These are phyloP conservation scores for Suhomyces atakaporum DNA, from an alignment of 1,139 yeast genomes.

Conservation along the genomic window DNA sequence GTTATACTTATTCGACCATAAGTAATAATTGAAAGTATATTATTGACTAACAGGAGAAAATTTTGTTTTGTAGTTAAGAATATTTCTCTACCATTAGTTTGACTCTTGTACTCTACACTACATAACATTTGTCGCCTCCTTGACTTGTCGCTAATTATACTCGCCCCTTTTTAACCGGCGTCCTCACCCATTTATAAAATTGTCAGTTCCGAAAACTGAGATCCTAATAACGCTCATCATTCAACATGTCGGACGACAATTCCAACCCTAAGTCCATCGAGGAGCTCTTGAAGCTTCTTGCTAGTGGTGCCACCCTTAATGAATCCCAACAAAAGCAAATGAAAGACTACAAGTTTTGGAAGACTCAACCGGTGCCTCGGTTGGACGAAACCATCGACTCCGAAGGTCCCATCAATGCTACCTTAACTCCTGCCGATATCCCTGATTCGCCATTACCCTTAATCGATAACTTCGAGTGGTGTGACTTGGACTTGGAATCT, in stretches of 20 bases:
- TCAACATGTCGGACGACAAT: slow-evolving; percentile 13
- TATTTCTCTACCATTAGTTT: no score
- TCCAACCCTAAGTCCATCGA: slow-evolving; percentile 41
- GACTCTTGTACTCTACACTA: no score
- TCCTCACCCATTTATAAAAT: no score
- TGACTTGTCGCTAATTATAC: no score
- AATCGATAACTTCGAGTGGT: slow-evolving; percentile 85
- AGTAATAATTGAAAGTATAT: no score
- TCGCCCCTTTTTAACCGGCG: no score
- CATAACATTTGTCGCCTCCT: no score
- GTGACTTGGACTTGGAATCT: slow-evolving; percentile 66
- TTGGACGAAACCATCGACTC: slow-evolving; percentile 64
- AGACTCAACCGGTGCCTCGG: slow-evolving; percentile 90
- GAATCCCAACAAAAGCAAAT: slow-evolving; percentile 63
- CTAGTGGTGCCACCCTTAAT: slow-evolving; percentile 56
- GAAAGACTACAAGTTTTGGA: slow-evolving; percentile 96
- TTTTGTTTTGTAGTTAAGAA: no score
- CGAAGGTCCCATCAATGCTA: slow-evolving; percentile 82
- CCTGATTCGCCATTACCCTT: slow-evolving; percentile 70
- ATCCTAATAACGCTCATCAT: no score
- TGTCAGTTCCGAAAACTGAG: not conserved
- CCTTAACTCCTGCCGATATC: slow-evolving; percentile 70
- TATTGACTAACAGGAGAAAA: no score
- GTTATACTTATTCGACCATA: no score
- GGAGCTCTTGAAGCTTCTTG: slow-evolving; percentile 50